A percentile compares a stretch with the other conserved stretches of the same genome.
phyloP scores from a whole-genome alignment of 257 asterid species.

The Solanum virginianum region DNA sequence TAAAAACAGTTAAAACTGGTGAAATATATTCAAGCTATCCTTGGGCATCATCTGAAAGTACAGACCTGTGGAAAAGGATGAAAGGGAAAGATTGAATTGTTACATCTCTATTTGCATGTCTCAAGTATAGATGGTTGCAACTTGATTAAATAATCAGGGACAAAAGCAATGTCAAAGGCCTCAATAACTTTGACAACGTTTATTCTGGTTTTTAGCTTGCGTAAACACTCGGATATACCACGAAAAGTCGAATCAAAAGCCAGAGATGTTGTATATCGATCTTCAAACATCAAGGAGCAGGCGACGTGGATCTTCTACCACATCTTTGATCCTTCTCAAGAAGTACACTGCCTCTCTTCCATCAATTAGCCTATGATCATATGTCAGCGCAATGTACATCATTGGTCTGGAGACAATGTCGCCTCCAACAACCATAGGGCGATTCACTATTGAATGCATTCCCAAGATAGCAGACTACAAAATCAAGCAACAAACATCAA shows the following conservation, averaged over 20 bases:
- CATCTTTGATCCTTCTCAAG: slow-evolving; percentile 86
- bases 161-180: not conserved
- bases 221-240: not conserved
- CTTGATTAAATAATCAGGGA: not conserved
- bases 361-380: slow-evolving; percentile 90
- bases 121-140: not conserved
- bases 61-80: not conserved
- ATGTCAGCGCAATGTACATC: slow-evolving; percentile 94
- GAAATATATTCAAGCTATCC: not conserved
- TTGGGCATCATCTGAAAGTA: not conserved
- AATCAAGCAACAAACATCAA: not conserved
- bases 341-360: slow-evolving; percentile 98
- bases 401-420: slow-evolving; percentile 71
- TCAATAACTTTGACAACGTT: not conserved
- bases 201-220: slow-evolving; percentile 1
- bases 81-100: not conserved
- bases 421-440: slow-evolving; percentile 98
- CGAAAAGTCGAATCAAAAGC: not conserved
- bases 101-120: not conserved
- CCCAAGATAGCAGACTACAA: slow-evolving; percentile 92
- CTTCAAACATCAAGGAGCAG: slow-evolving; percentile 72
- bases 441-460: slow-evolving; percentile 91
- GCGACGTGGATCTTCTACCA: slow-evolving; percentile 96
- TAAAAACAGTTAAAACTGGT: not conserved
- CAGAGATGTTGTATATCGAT: not conserved